Evolutionary conservation across 2,329 filamentous ascomycete genomes (phyloP), one percentile per base, ranked within the genome.

Genomic region (Aspergillus felis): DNA sequence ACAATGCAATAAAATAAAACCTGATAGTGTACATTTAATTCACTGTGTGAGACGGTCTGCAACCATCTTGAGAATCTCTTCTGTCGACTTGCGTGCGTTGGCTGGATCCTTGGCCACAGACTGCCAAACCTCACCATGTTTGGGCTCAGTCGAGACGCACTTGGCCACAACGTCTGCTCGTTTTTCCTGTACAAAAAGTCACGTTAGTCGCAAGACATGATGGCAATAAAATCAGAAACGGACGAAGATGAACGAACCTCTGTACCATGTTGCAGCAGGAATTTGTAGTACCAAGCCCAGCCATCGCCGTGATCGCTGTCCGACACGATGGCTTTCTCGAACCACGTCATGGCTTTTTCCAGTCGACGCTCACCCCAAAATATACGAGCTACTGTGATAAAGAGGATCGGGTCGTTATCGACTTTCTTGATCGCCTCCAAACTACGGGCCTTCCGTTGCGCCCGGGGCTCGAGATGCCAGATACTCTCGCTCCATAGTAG

Each of bases 231-330:
- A 41, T 17, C 46, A n/a, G n/a, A 14, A 25, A 51, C 10, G 25
- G 27, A 51, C 7, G 24, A 24, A n/a, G 49, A 17, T 53, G 46
- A 56, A 74, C 78, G 68, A 70, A 82, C 79, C 63, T 91, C 88
- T 4, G 92, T 97, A 9, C 94, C 95, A 76, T 99, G 92, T 80
- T 97, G 91, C 64, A 87, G 73, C 63, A 97, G 71, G 73, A 97
- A 99, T 74, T 93, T 92, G 75, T 92, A 94, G 75, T 97, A 99
- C 93, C 93, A 99, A 22, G 92, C 93, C 95, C 95, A 99, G 10
- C 87, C 90, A 78, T 99, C 95, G 52, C 94, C 94, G 52, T 86
- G 79, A 72, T 97, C 92, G 38, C 88, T 86, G 69, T 99, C 92
- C 12, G 94, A 80, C 54, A 96, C 82, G 56, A 97, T 87, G 0